Evolutionary conservation across 2,329 filamentous ascomycete species (phyloP).

Genomic region (Didymellaceae sp.): DNA sequence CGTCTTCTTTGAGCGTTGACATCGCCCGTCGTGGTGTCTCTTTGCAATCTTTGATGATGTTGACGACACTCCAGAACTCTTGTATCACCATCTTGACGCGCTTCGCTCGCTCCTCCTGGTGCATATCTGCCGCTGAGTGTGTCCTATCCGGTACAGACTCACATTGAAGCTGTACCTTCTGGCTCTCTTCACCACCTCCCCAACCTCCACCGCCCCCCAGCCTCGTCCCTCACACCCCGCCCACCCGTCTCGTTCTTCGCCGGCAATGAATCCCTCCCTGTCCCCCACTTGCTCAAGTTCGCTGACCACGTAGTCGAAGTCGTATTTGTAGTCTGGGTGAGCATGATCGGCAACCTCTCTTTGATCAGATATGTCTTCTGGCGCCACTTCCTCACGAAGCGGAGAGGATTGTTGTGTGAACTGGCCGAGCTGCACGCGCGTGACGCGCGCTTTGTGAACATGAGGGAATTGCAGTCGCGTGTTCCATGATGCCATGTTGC

Average conservation of each 20-base stretch:
- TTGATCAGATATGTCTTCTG: slow-evolving; percentile 24
- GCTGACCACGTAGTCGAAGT: slow-evolving; percentile 27
- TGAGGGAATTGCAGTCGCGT: slow-evolving; percentile 16
- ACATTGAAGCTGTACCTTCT: background rate
- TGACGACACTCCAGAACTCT: slow-evolving; percentile 1
- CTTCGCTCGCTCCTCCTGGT: background rate
- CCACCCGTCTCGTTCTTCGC: too few relatives aligned
- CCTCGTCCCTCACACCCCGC: too few relatives aligned
- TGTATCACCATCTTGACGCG: background rate
- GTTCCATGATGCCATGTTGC: slow-evolving; percentile 21
- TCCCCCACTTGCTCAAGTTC: too few relatives aligned
- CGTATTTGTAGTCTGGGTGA: slow-evolving; percentile 19
- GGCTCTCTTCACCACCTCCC: too few relatives aligned
- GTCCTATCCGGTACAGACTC: background rate
- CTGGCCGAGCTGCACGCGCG: slow-evolving; percentile 8
- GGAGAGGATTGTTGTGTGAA: slow-evolving; percentile 15
- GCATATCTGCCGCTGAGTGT: background rate
- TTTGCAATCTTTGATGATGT: background rate
- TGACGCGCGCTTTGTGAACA: slow-evolving; percentile 4
- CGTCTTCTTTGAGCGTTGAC: background rate
- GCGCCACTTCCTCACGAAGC: slow-evolving; percentile 24
- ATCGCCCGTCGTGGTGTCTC: too few relatives aligned
- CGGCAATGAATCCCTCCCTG: slow-evolving; percentile 37
- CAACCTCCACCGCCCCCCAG: too few relatives aligned
- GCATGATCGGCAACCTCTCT: background rate